A percentile compares a stretch with the other conserved stretches of the same genome.
Evolutionary conservation across 164 flowering plant species (phyloP).

Genomic region (Umbellularia californica): DNA sequence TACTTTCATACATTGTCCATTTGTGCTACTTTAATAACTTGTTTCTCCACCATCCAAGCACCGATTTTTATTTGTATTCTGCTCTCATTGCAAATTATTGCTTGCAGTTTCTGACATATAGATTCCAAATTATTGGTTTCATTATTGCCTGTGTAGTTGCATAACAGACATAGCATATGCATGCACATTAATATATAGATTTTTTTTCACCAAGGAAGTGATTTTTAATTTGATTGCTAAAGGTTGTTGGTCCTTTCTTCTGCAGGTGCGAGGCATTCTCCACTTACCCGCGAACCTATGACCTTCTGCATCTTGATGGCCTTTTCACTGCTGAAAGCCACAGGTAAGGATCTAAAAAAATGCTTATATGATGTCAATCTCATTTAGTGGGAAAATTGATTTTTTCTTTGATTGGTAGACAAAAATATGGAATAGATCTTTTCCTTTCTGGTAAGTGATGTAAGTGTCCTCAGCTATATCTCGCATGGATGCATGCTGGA

Average conservation of each 20-base stretch:
- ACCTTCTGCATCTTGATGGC: conserved; percentile 90
- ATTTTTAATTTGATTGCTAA: background rate
- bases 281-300: conserved; percentile 96
- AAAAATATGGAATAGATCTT: no score
- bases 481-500: no score
- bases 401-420: no score
- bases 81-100: background rate
- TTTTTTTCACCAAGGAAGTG: background rate
- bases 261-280: conserved; percentile 97
- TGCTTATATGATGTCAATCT: background rate
- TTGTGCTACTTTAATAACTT: no score
- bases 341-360: conserved; percentile 43
- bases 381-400: background rate
- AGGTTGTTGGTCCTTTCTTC: background rate
- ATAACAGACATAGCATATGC: background rate
- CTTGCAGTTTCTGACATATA: background rate
- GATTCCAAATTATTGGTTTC: conserved; percentile 1
- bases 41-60: background rate
- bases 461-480: no score
- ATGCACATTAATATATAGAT: background rate
- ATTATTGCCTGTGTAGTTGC: background rate
- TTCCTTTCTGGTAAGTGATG: no score
- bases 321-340: conserved; percentile 92
- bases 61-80: background rate
- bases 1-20: no score